These are phyloP conservation scores for Kokia cookei DNA, from an alignment of 441 rosid genomes.

Conservation along the genomic window DNA sequence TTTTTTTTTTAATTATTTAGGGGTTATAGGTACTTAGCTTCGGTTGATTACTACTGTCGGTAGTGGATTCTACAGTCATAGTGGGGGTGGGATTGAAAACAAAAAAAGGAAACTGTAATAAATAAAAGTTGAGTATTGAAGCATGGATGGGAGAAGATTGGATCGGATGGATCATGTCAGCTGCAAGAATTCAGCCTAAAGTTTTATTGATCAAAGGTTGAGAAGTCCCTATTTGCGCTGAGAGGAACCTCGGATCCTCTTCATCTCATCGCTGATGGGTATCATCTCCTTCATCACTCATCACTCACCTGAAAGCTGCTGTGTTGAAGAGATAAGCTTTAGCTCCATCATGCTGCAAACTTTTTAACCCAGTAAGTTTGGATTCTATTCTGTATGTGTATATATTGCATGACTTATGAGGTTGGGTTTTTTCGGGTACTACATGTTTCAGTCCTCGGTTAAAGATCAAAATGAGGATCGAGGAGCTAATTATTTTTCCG, in stretches of 20 bases:
- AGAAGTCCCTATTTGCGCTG: constrained; percentile 42
- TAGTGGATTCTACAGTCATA: constrained; percentile 17
- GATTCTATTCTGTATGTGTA: constrained; percentile 15
- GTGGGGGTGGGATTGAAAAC: background rate
- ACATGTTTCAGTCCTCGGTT: constrained; percentile 19
- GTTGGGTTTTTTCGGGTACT: constrained; percentile 19
- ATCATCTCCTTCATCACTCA: constrained; percentile 11
- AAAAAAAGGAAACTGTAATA: background rate
- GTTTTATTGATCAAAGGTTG: constrained; percentile 40
- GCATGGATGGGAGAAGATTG: constrained; percentile 44
- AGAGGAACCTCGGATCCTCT: constrained; percentile 81
- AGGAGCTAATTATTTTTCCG: constrained; percentile 13
- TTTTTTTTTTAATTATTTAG: background rate
- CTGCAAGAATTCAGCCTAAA: constrained; percentile 47
- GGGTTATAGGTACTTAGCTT: background rate
- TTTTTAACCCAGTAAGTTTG: constrained; percentile 28
- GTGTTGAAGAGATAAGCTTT: constrained; percentile 14
- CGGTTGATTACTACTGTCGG: constrained; percentile 13
- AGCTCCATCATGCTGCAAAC: constrained; percentile 25
- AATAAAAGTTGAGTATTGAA: constrained; percentile 8
- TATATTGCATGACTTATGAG: constrained; percentile 25
- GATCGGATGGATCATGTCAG: constrained; percentile 86
- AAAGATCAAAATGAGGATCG: constrained; percentile 7
- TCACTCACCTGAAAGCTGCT: background rate
- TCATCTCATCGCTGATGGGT: constrained; percentile 26